Evolutionary conservation across 768 basidiomycete species (phyloP), one percentile per base, ranked within the genome.

Genomic region (Russula abietina): DNA sequence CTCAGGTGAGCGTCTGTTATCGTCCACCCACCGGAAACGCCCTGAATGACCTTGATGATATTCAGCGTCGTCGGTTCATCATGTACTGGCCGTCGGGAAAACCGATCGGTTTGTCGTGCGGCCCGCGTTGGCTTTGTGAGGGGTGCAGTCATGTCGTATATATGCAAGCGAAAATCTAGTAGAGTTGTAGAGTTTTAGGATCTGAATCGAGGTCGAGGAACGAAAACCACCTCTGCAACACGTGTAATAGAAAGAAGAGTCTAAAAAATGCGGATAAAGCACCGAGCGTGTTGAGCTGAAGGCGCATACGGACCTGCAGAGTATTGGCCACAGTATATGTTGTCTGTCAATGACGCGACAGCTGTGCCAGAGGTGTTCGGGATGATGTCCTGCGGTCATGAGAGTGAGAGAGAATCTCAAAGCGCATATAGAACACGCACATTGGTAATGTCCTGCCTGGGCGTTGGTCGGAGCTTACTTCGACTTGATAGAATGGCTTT

Each of bases 1-100:
- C 91, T 93, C 22, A 94, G 77, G 73, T 97, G 92, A 24, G 89
- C 89, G 74, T 98, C 97, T 8, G 94, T 98, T 60, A 98, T 91
- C 0, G 95, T 97, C 95, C 94, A 98, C 39, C 83, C 79, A 0
- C 91, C 91, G 17, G 83, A 80, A 38, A 82, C 77, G 0, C 91
- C 95, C 70, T 85, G 81, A 51, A 96, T 88, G 1, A 83, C 85
- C 71, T 91, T 82, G 55, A 79, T 73, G 22, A 78, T 71, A 54
- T 78, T 79, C 70, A 83, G 75, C 8, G 77, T 79, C 7, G 80
- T 80, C 49, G 74, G 71, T 57, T 86, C 83, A 36, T 79, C 78
- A 75, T 65, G 68, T 7, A 73, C 67, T 39, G 74, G 65, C 56
- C 68, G 65, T 53, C 60, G 51, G 4, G 61, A 65, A 49, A 68